Conservation (phyloP, 1,284 basidiomycete genomes). For the Rhodotorula mucilaginosa region DNA sequence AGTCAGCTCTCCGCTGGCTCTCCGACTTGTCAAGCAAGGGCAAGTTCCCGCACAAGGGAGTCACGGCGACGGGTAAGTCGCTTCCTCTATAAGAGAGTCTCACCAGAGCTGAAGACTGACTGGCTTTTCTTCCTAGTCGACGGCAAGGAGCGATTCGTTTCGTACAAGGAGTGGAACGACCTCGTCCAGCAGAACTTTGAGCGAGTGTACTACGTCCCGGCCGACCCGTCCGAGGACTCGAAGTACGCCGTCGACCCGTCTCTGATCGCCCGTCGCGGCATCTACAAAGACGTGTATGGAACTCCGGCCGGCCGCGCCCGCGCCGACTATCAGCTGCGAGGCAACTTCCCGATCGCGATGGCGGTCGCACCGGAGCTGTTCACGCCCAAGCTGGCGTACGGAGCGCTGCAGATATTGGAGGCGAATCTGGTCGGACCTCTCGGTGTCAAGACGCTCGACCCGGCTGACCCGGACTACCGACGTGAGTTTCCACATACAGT, state of each 20-base stretch:
- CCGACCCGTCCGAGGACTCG: slow-evolving; percentile 67
- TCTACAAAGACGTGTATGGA: slow-evolving; percentile 97
- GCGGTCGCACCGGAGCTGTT: slow-evolving; percentile 95
- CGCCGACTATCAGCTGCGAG: slow-evolving; percentile 81
- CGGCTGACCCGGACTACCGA: slow-evolving; percentile 74
- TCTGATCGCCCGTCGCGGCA: slow-evolving; percentile 84
- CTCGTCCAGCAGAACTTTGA: slow-evolving; percentile 86
- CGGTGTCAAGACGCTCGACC: slow-evolving; percentile 92
- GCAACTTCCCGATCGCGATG: slow-evolving; percentile 72
- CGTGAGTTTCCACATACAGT: slow-evolving; percentile 1
- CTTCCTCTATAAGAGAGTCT: not conserved
- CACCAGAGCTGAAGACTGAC: not conserved
- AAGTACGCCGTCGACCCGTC: slow-evolving; percentile 68
- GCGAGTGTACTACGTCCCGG: slow-evolving; percentile 81
- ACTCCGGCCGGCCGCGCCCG: slow-evolving; percentile 82
- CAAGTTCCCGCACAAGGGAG: slow-evolving; percentile 86
- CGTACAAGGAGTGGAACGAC: slow-evolving; percentile 85
- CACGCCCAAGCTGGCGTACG: slow-evolving; percentile 71
- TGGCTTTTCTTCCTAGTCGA: slow-evolving; percentile 57
- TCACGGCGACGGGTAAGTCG: slow-evolving; percentile 68
- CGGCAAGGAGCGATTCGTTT: slow-evolving; percentile 68
- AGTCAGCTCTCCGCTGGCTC: slow-evolving; percentile 90
- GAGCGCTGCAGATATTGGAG: slow-evolving; percentile 73
- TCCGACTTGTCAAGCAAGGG: slow-evolving; percentile 63
- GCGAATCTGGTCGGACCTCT: slow-evolving; percentile 73